Base-by-base conservation (phyloP, 2,329 filamentous ascomycete species). In the Incumbomyces lentus region DNA sequence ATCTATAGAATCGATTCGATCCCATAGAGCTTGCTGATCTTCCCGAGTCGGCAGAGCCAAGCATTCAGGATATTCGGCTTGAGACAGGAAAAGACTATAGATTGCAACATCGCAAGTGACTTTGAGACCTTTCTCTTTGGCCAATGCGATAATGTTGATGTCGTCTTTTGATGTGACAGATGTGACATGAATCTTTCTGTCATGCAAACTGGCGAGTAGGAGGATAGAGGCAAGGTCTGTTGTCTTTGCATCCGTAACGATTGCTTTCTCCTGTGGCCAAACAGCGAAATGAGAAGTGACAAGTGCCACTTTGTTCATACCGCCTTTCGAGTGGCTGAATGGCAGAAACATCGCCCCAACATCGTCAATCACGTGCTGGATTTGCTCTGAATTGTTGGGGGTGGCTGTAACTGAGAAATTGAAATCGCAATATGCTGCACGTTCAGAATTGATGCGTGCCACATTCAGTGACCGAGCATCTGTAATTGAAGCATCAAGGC, bases 101-200 rank as follows among this genome's bases (percentile, higher is more conserved):
- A 89, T 75, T n/a, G 81, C 83, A 36, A 89, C 84, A 62, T 89
- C 84, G 64, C 84, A 89, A 17, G 84, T 88, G 37, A 89, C 83
- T 62, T 82, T 82, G 49, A 89, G 70, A n/a, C 84, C 84, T 70
- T 88, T 89, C 59, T 79, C 74, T 67, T 89, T 89, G 68, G 82
- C 81, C 26, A 89, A 74, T 6, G 83, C 78, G 58, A 89, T 86
- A 43, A 89, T 69, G 52, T 72, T 76, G 58, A 89, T 87, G 56
- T 89, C 84, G 53, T 88, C 84, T 68, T 82, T 85, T 51, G 79
- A 83, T n/a, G 82, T 86, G 32, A 89, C 82, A 42, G 81, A 86
- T 44, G 83, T 86, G 55, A 89, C 82, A 60, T 89, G 84, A 51
- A 89, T 81, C 59, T 83, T 84, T 54, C 84, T 75, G 67, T 71